These are phyloP conservation scores for Glycine soja DNA, from an alignment of 306 rosid species.

Conservation along the genomic window DNA sequence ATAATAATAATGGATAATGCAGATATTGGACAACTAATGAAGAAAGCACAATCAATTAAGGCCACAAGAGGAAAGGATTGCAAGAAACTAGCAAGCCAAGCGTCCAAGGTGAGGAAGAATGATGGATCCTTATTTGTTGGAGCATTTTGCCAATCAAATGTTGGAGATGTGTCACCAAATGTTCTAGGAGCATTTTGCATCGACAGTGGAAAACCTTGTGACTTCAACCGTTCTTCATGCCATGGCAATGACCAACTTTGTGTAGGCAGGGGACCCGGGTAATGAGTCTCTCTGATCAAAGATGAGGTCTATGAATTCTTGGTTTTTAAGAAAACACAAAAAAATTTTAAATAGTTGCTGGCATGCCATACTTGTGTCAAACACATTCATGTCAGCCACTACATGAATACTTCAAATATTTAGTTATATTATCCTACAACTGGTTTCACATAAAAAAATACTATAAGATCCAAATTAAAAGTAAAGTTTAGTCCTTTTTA, in stretches of 20 bases:
- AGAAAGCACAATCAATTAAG: constrained; percentile 58
- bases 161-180: constrained; percentile 91
- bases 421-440: too few species aligned
- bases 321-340: too few species aligned
- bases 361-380: too few species aligned
- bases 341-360: too few species aligned
- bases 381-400: too few species aligned
- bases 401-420: too few species aligned
- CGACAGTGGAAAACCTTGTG: constrained; percentile 75
- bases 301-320: too few species aligned
- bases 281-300: too few species aligned
- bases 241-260: constrained; percentile 77
- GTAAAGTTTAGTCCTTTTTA: too few species aligned
- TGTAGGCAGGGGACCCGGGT: constrained; percentile 88
- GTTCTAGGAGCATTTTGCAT: constrained; percentile 83
- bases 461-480: too few species aligned
- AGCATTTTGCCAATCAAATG: constrained; percentile 92
- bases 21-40: constrained; percentile 51
- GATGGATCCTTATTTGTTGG: constrained; percentile 75
- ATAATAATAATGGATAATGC: constrained; percentile 3
- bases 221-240: constrained; percentile 80
- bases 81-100: constrained; percentile 56
- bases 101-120: constrained; percentile 73
- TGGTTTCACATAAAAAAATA: too few species aligned
- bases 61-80: constrained; percentile 75